These are phyloP conservation scores for Penicillium lagena DNA, from an alignment of 495 filamentous ascomycete genomes.

Conservation along the genomic window DNA sequence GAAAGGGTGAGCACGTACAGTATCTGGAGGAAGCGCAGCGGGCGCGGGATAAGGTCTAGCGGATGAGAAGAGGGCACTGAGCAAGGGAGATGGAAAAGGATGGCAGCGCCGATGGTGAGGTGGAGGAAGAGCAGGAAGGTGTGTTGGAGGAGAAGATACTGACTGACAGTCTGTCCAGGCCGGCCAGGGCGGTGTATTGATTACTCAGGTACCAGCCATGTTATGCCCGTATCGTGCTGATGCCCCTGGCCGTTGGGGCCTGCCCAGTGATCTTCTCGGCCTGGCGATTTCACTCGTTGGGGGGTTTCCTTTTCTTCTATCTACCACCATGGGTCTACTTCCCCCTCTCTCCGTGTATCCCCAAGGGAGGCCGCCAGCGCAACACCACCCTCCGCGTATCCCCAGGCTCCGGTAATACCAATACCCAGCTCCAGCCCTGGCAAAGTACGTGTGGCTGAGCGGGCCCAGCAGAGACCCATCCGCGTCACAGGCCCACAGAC, in stretches of 20 bases:
- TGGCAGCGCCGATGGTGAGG: constrained; percentile 2
- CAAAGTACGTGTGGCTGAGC: constrained; percentile 18
- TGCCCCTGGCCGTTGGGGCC: no score
- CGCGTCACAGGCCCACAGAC: constrained; percentile 15
- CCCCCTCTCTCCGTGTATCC: no score
- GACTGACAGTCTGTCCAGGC: no score
- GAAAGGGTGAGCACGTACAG: constrained; percentile 36
- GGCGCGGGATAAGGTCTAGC: constrained; percentile 2
- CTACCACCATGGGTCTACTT: no score
- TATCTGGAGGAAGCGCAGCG: constrained; percentile 8
- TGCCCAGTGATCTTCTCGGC: no score
- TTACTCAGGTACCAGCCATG: no score
- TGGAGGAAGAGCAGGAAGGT: constrained; percentile 1
- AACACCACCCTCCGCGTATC: neutral
- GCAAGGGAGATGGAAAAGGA: no score
- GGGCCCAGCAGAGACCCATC: constrained; percentile 3
- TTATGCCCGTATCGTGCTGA: no score
- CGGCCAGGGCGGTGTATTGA: no score
- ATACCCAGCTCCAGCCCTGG: constrained; percentile 13
- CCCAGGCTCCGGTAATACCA: constrained; percentile 5
- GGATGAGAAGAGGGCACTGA: constrained; percentile 3
- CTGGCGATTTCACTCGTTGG: constrained; percentile 1
- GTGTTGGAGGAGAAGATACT: no score
- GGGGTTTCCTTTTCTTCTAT: constrained; percentile 4
- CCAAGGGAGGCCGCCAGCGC: no score